phyloP scores from a whole-genome alignment of 306 rosid genomes.

The Arachis stenosperma region DNA sequence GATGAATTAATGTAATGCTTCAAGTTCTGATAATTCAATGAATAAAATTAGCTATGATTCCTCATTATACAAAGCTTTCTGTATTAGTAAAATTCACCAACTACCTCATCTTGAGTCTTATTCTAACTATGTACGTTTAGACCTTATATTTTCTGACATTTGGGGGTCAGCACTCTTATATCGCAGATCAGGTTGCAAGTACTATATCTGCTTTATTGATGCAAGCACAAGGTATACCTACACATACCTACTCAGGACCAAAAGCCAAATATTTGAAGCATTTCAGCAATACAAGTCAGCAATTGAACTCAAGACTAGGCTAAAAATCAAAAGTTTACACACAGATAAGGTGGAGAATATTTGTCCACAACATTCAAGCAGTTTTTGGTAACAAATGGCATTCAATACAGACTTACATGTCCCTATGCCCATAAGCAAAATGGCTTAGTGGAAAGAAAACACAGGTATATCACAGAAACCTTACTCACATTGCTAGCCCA shows the following conservation, averaged over 20 bases:
- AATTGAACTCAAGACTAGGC: background rate
- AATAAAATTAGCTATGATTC: too few relatives aligned
- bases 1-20: too few relatives aligned
- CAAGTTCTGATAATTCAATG: too few relatives aligned
- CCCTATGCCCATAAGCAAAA: background rate
- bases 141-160: background rate
- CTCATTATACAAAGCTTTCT: background rate
- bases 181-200: too few relatives aligned
- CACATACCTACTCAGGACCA: background rate
- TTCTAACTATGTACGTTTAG: background rate
- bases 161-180: background rate
- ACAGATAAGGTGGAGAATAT: background rate
- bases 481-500: background rate
- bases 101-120: too few relatives aligned
- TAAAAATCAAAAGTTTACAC: background rate
- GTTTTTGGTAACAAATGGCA: background rate
- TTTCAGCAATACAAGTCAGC: background rate
- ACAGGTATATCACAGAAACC: background rate
- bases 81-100: background rate
- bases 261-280: background rate
- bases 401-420: background rate
- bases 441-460: background rate
- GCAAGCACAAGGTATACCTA: background rate
- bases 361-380: background rate
- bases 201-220: background rate